Conservation (phyloP, 75 land plant species). For the Isoetes taiwanensis region DNA sequence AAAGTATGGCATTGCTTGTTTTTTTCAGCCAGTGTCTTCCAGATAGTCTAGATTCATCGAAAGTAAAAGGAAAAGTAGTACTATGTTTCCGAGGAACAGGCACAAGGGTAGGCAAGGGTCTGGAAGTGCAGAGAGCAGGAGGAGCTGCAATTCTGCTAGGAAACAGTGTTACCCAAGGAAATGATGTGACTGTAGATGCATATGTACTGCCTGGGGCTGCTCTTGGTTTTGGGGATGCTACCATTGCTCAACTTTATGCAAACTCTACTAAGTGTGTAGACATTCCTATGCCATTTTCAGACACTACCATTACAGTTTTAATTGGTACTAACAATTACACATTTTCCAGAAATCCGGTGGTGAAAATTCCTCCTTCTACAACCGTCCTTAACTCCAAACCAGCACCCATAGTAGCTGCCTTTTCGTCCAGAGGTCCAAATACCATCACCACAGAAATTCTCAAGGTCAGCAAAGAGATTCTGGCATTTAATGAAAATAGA, state of each 20-base stretch:
- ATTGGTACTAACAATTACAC: no score
- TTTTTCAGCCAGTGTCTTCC: conserved; percentile 45
- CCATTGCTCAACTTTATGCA: conserved; percentile 24
- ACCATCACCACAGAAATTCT: conserved; percentile 10
- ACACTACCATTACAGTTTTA: no score
- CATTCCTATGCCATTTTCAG: neutral
- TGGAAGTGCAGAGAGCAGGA: conserved; percentile 57
- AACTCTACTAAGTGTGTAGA: conserved; percentile 31
- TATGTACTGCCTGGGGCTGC: conserved; percentile 45
- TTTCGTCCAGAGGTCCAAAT: conserved; percentile 17
- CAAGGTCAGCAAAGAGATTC: no score
- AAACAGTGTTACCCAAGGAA: conserved; percentile 25
- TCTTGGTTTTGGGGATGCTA: conserved; percentile 21
- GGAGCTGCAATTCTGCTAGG: conserved; percentile 49
- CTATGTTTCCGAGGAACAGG: conserved; percentile 49
- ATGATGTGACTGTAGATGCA: conserved; percentile 25
- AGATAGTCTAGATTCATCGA: conserved; percentile 34
- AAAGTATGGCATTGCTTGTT: no score
- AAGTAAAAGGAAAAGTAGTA: conserved; percentile 60
- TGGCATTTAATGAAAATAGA: no score
- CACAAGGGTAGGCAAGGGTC: conserved; percentile 32
- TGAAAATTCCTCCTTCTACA: conserved; percentile 18
- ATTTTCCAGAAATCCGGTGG: no score
- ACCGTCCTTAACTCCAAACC: conserved; percentile 27
- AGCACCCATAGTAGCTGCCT: conserved; percentile 28